Evolutionary conservation across 768 basidiomycete species (phyloP), one percentile per base, ranked within the genome.

Genomic region (Collybiopsis luxurians): DNA sequence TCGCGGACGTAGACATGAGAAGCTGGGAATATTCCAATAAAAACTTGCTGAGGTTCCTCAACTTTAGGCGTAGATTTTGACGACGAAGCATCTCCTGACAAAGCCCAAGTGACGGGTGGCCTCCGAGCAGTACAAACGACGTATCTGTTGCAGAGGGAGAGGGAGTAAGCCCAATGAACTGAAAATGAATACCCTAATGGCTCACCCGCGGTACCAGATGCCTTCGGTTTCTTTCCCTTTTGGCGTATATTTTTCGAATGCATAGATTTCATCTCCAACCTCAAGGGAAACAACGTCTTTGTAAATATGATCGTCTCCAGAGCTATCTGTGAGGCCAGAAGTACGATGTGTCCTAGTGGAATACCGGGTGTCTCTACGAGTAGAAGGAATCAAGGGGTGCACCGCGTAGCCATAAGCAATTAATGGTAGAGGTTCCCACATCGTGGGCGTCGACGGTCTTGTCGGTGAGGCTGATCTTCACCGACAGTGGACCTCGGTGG

Each of bases 261-360:
- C 94, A 72, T 98, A 98, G 31, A 98, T 86, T 68, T 98, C 95
- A 70, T 97, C 95, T 46, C 96, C 96, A 27, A 98, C 89, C 63
- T 97, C 95, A 55, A 98, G 81, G 5, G 87, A 81, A 31, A 93
- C 92, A 23, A 92, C 86, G 60, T 92, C 90, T 53, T 84, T 79
- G 73, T 87, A 80, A 39, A 80, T 75, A 36, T 84, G 78, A 40
- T 89, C 88, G 53, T 86, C 87, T 19, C 80, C 79, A 2, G 74
- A 89, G 61, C 75, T 75, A 62, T 86, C 84, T 19, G 85, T 87
- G 60, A 83, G 83, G 21, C 80, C 80, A 7, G 86, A 85, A 42
- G 81, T 70, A 61, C 82, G 77, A 62, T 81, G 47, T 11, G 50
- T 82, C 26, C 84, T 78, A 64, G 66, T 74, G 4, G 80, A 86